Evolutionary conservation across 768 basidiomycete genomes (phyloP).

Genomic region (Rhizopogon vinicolor): DNA sequence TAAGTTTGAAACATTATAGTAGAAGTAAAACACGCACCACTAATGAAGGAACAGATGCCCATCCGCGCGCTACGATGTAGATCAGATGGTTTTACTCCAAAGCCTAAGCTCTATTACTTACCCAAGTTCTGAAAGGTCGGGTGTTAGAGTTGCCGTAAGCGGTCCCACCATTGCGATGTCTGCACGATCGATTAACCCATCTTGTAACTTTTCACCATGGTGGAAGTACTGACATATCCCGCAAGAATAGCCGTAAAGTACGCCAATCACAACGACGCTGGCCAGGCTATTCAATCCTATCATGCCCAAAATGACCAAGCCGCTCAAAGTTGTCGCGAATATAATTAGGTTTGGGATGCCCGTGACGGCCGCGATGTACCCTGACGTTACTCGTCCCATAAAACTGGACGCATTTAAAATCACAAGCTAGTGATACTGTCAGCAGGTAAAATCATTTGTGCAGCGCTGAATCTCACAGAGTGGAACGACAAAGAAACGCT

Average conservation of each 20-base stretch:
- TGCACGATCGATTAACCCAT: conserved; percentile 5
- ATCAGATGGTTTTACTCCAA: not conserved
- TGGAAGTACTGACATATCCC: conserved; percentile 31
- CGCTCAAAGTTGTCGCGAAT: conserved; percentile 25
- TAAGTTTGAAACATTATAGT: not conserved
- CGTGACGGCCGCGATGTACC: conserved; percentile 34
- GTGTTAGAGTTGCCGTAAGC: conserved; percentile 38
- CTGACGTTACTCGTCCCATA: conserved; percentile 46
- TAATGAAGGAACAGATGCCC: conserved; percentile 11
- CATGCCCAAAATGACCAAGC: conserved; percentile 38
- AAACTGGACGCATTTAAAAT: conserved; percentile 49
- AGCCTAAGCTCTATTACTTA: conserved; percentile 9
- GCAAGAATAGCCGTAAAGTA: conserved; percentile 44
- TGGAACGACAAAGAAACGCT: conserved; percentile 50
- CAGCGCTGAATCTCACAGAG: conserved; percentile 30
- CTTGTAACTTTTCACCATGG: not conserved
- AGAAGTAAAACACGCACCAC: not conserved
- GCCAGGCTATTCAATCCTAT: conserved; percentile 32
- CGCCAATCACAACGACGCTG: conserved; percentile 34
- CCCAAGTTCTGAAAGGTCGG: conserved; percentile 48
- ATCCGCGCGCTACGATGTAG: conserved; percentile 18
- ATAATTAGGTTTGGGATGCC: conserved; percentile 42
- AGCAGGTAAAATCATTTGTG: not conserved
- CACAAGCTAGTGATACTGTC: conserved; percentile 32
- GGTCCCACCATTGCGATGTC: conserved; percentile 37